These are phyloP conservation scores for Xylaria longipes DNA, from an alignment of 495 filamentous ascomycete genomes.

Conservation along the genomic window DNA sequence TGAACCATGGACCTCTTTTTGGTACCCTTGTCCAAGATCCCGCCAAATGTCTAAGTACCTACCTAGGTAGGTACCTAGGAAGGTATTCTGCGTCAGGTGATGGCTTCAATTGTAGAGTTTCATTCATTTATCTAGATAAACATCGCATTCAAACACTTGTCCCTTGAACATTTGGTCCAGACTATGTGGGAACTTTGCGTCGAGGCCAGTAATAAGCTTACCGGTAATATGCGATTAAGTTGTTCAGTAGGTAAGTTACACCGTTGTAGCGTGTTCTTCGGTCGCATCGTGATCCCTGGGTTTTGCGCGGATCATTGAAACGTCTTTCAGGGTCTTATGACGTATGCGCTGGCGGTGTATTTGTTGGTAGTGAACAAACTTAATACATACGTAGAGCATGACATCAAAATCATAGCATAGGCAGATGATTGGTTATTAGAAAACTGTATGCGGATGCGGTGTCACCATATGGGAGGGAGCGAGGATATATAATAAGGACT, in stretches of 20 bases:
- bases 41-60: too few relatives aligned
- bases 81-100: too few relatives aligned
- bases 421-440: not conserved
- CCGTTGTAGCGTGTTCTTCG: not conserved
- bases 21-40: too few relatives aligned
- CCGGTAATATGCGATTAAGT: not conserved
- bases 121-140: too few relatives aligned
- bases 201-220: not conserved
- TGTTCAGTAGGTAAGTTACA: not conserved
- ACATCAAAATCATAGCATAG: constrained; percentile 27
- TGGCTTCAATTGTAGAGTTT: too few relatives aligned
- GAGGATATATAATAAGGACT: not conserved
- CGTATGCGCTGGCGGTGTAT: not conserved
- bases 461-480: not conserved
- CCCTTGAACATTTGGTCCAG: too few relatives aligned
- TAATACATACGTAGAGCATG: not conserved
- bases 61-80: too few relatives aligned
- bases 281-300: not conserved
- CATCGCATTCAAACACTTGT: too few relatives aligned
- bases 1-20: too few relatives aligned
- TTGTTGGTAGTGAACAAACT: not conserved
- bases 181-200: too few relatives aligned
- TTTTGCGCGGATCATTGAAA: not conserved
- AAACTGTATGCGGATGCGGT: not conserved
- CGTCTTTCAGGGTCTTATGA: not conserved